These are phyloP conservation scores for Arabis alpina DNA, from an alignment of 345 rosid genomes.

Conservation along the genomic window DNA sequence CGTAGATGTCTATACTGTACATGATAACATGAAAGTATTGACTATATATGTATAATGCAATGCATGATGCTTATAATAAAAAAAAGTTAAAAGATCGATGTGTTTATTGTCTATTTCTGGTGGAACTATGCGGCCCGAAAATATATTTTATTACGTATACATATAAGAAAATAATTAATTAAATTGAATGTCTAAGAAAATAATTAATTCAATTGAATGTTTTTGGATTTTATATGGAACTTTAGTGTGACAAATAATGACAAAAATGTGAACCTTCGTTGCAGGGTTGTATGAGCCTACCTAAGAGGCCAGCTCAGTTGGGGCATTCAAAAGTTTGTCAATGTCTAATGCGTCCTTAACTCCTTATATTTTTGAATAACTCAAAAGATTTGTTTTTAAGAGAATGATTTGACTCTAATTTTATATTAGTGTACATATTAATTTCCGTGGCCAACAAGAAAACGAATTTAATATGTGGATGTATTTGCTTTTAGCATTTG, in stretches of 20 bases:
- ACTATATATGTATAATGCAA: not conserved
- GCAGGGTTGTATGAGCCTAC: constrained; percentile 33
- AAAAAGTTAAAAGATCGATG: constrained; percentile 23
- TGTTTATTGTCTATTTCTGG: constrained; percentile 33
- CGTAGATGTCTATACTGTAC: not conserved
- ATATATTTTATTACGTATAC: constrained; percentile 19
- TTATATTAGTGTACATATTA: not conserved
- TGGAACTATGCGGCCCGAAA: constrained; percentile 27
- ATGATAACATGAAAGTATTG: too few species aligned
- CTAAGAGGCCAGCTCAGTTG: constrained; percentile 31
- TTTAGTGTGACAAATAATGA: constrained; percentile 34
- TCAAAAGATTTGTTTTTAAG: not conserved
- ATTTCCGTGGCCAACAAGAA: not conserved
- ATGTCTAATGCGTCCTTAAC: constrained; percentile 12
- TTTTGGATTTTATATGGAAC: constrained; percentile 29
- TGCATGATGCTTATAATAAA: not conserved
- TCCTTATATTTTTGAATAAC: too few species aligned
- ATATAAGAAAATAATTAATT: not conserved
- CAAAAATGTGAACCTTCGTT: constrained; percentile 35
- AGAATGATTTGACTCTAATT: not conserved
- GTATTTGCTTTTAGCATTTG: not conserved
- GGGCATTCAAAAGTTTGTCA: constrained; percentile 26
- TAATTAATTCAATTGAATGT: not conserved
- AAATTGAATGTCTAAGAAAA: not conserved
- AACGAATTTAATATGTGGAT: not conserved